Conservation (phyloP, 1,139 yeast species). For the Citeromyces hawaiiensis region DNA sequence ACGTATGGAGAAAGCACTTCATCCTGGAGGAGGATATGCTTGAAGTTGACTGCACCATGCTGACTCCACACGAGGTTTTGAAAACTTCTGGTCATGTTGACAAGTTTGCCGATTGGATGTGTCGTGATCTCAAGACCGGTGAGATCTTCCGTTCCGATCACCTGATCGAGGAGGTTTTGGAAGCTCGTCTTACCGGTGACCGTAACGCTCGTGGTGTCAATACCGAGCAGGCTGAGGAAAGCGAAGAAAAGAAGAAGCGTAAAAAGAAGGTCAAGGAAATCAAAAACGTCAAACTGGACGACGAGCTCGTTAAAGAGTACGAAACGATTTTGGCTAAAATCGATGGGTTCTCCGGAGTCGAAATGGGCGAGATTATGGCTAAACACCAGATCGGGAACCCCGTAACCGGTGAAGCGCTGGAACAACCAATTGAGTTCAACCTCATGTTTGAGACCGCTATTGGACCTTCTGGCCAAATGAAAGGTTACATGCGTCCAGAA, state of each 20-base stretch:
- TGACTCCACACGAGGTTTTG: constrained; percentile 94
- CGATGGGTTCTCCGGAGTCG: constrained; percentile 89
- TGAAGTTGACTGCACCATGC: constrained; percentile 96
- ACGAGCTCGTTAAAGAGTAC: constrained; percentile 63
- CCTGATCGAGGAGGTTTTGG: constrained; percentile 93
- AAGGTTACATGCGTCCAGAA: constrained; percentile 95
- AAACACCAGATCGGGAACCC: constrained; percentile 85
- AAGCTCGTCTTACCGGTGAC: constrained; percentile 91
- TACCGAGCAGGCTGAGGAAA: constrained; percentile 49
- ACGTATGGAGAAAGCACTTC: constrained; percentile 96
- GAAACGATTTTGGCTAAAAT: constrained; percentile 83
- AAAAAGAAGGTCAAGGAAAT: constrained; percentile 96
- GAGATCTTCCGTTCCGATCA: constrained; percentile 99
- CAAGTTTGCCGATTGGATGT: constrained; percentile 99
- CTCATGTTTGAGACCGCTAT: constrained; percentile 98
- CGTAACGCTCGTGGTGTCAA: constrained; percentile 82
- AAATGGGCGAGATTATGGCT: constrained; percentile 77
- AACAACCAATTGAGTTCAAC: constrained; percentile 89
- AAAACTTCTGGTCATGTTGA: constrained; percentile 99
- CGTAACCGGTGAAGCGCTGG: constrained; percentile 72
- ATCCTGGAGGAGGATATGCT: constrained; percentile 96
- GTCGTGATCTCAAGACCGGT: constrained; percentile 88
- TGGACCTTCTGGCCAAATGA: constrained; percentile 95
- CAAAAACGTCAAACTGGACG: constrained; percentile 78
- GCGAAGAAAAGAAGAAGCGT: constrained; percentile 60